Evolutionary conservation across 257 asterid species (phyloP), one percentile per base, ranked within the genome.

Genomic region (Nicotiana obtusifolia): DNA sequence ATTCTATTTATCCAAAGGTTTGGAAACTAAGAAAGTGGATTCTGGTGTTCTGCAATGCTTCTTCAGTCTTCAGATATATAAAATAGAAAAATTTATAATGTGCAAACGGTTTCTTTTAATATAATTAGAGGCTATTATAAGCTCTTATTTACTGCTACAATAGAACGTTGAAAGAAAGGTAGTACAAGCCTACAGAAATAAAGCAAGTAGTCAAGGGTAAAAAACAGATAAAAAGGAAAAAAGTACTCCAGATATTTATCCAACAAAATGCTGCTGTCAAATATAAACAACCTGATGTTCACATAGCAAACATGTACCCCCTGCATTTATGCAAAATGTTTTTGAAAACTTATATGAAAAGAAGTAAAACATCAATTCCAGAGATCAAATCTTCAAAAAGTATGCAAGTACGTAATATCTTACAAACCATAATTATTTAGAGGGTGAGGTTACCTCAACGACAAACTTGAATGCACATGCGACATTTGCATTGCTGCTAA

Each of bases 391-490:
- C 20, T 28, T 41, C 24, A n/a, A 78, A 78, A 78, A 59, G 7
- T 11, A 67, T 20, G 22, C 22, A 30, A 65, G 60, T 44, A 71
- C 26, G 19, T 2, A 73, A 41, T 20, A 30, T 10, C 53, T 60
- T 65, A 44, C 33, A 2, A 81, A 81, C 65, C 68, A 41, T 68
- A 82, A 26, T 68, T 71, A 61, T 20, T 79, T 81, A 61, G 47
- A 60, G 76, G 26, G 57, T 77, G 78, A 61, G 66, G 77, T 67
- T 93, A 96, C 99, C 99, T 96, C 99, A 87, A 96, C 99, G 22
- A 94, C 98, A 89, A 96, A 96, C 90, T 96, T 96, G 91, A 96
- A 96, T 62, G 97, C 98, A 77, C 97, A 96, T 62, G 99, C 98
- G 30, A 93, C 99, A 89, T 96, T 96, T 13, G 99, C 99, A 76